These are phyloP conservation scores for Phaeomoniella chlamydospora DNA, from an alignment of 2,329 filamentous ascomycete genomes.

Conservation along the genomic window DNA sequence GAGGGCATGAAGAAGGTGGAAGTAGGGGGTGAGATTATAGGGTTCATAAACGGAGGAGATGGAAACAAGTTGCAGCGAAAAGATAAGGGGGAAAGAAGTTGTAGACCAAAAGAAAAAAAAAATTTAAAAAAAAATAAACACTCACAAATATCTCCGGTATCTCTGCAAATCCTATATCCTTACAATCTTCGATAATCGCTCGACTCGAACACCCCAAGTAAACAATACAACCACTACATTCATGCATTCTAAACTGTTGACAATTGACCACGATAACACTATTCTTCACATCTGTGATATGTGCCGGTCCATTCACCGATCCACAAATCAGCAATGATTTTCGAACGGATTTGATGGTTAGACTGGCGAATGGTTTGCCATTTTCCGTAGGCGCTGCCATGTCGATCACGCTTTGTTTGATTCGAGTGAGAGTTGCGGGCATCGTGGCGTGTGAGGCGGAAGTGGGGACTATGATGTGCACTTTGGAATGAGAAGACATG, in stretches of 20 bases:
- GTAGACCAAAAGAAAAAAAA: neutral
- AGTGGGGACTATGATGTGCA: conserved; percentile 64
- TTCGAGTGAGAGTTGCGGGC: conserved; percentile 56
- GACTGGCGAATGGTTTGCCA: conserved; percentile 53
- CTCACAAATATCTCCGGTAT: conserved; percentile 57
- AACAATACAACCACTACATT: conserved; percentile 64
- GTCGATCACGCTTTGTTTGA: conserved; percentile 62
- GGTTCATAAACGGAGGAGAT: neutral
- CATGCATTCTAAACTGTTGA: conserved; percentile 86
- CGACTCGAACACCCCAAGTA: conserved; percentile 72
- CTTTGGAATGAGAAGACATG: conserved; percentile 50
- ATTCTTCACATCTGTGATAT: conserved; percentile 61
- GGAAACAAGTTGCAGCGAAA: neutral
- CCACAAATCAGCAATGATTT: conserved; percentile 64
- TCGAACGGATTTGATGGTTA: conserved; percentile 54
- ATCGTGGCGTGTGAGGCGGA: conserved; percentile 57
- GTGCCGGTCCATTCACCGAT: conserved; percentile 62
- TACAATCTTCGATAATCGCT: conserved; percentile 89
- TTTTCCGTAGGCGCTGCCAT: conserved; percentile 48
- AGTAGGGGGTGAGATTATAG: neutral
- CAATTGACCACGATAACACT: conserved; percentile 67
- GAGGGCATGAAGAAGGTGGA: too few species aligned
- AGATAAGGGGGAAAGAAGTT: neutral
- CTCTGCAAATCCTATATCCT: conserved; percentile 61
- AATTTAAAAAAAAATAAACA: conserved; percentile 8